Evolutionary conservation across 768 basidiomycete species (phyloP), one percentile per base, ranked within the genome.

Genomic region (Leccinum disarticulatum): DNA sequence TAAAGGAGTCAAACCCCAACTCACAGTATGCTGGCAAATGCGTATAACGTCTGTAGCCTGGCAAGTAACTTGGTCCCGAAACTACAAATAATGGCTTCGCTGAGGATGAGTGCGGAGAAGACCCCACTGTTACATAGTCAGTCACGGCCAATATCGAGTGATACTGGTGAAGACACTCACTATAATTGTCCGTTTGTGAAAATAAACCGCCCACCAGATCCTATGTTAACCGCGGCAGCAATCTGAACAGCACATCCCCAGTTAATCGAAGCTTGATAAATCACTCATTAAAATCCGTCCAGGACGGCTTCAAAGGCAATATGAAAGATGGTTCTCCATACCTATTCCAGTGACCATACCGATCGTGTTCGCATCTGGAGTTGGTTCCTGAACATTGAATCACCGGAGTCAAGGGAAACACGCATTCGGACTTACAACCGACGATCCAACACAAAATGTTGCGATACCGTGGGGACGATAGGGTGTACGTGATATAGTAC

Each of bases 361-460:
- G 54, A 78, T 77, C 30, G 83, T 84, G 60, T 83, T 85, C 38
- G 80, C 68, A 43, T 80, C 78, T 80, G 46, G 15, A 17, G 25
- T 14, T 36, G 35, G 11, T 49, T 55, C 38, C n/a, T 38, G 33
- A 33, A 33, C 13, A 33, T 33, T 13, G 35, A 47, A 38, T 25
- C 15, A 31, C 30, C 27, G 33, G 31, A 30, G 11, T 9, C 19
- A 13, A 8, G 11, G 50, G 1, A 22, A 27, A 57, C 10, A 33
- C 8, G 6, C 0, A 22, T 7, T 10, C 28, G 0, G 9, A 73
- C 31, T 31, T 31, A 31, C 31, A 31, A 11, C 31, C 31, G 6
- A 87, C 86, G 48, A 87, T 77, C 87, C 86, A 88, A 19, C 83
- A 80, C 19, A 87, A 77, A 6, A 88, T 68, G 59, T 82, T 82